phyloP scores from a whole-genome alignment of 192 early-diverging fungal genomes.

The Thamnidium elegans region DNA sequence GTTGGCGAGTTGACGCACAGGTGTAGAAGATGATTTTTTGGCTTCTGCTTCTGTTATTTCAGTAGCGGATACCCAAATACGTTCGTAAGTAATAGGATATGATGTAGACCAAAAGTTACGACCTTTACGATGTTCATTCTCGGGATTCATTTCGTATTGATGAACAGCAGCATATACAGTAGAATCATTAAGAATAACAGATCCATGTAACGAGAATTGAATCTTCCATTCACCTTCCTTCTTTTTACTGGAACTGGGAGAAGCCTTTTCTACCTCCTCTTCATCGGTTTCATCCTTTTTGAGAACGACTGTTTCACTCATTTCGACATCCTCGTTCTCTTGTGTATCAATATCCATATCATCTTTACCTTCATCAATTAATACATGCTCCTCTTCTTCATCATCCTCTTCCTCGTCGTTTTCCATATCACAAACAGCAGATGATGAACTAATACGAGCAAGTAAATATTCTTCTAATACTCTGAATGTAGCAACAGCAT shows the following conservation, averaged over 20 bases:
- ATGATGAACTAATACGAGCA: conserved; percentile 40
- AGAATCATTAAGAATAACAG: conserved; percentile 43
- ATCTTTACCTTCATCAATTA: conserved; percentile 1
- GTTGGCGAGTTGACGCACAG: conserved; percentile 1
- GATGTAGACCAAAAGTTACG: conserved; percentile 57
- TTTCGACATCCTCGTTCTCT: neutral
- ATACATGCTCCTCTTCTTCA: neutral
- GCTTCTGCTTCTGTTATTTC: conserved; percentile 14
- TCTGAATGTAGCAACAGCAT: conserved; percentile 82
- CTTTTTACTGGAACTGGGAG: conserved; percentile 19
- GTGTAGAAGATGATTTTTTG: neutral
- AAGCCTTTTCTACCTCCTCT: neutral
- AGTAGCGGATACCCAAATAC: conserved; percentile 21
- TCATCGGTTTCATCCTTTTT: conserved; percentile 1
- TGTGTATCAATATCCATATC: conserved; percentile 10
- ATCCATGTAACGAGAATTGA: conserved; percentile 55
- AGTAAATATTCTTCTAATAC: conserved; percentile 80
- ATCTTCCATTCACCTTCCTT: conserved; percentile 48
- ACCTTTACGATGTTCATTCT: neutral
- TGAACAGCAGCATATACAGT: conserved; percentile 73
- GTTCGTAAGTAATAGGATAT: conserved; percentile 56
- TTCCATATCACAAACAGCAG: conserved; percentile 34
- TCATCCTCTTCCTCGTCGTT: neutral
- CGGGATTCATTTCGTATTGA: conserved; percentile 40
- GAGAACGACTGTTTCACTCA: conserved; percentile 23